phyloP scores from a whole-genome alignment of 225 moss, liverwort and hornwort species.

The Polytrichum formosum region DNA sequence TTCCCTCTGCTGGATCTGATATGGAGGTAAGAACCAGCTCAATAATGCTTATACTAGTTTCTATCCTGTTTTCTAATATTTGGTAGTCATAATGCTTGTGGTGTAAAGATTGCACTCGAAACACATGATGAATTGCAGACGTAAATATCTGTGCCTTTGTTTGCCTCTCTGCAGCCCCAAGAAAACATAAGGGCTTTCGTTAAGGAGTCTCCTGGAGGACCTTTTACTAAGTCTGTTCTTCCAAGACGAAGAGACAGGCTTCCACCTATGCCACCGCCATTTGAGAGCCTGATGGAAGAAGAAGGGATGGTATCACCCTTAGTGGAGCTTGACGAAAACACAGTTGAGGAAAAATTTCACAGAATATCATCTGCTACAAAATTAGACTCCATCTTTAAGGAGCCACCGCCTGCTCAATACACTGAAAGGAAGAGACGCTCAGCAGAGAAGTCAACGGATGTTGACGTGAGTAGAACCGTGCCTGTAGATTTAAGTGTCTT shows the following conservation, averaged over 20 bases:
- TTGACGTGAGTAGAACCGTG: conserved; percentile 38
- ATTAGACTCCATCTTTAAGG: conserved; percentile 44
- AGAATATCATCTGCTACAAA: conserved; percentile 32
- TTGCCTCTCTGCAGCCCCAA: conserved; percentile 27
- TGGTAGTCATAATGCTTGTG: too few species aligned
- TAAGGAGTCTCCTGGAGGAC: conserved; percentile 25
- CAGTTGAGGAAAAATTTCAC: conserved; percentile 32
- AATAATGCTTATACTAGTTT: background rate
- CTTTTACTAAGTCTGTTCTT: conserved; percentile 25
- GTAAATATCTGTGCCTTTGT: background rate
- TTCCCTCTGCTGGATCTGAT: conserved; percentile 28
- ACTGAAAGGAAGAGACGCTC: conserved; percentile 53
- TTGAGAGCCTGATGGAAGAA: conserved; percentile 67
- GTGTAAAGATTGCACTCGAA: too few species aligned
- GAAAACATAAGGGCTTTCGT: conserved; percentile 36
- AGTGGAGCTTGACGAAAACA: conserved; percentile 35
- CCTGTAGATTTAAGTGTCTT: conserved; percentile 2
- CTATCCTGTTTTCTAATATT: too few species aligned
- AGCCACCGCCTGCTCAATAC: conserved; percentile 46
- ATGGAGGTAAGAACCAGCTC: conserved; percentile 30
- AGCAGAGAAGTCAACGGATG: conserved; percentile 29
- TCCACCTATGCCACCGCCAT: conserved; percentile 76
- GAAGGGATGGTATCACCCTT: conserved; percentile 42
- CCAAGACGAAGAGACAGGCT: conserved; percentile 54
- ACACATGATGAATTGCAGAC: background rate